Evolutionary conservation across 2,329 filamentous ascomycete genomes (phyloP), one percentile per base, ranked within the genome.

Genomic region (Pseudonectria foliicola): DNA sequence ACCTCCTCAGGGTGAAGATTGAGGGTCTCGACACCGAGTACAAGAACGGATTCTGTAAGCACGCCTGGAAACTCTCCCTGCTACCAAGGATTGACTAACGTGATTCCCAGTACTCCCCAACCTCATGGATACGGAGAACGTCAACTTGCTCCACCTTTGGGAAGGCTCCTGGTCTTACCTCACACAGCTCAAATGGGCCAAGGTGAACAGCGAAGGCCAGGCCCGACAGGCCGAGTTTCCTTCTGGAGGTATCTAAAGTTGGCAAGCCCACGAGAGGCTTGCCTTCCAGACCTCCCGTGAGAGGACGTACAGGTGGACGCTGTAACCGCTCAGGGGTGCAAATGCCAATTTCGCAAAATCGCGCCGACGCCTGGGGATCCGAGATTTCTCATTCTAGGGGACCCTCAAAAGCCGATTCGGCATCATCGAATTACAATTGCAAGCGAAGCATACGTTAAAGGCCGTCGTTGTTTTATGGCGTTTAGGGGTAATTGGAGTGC

Each of bases 121-220:
- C 55, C 65, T 95, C 35, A 74, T 77, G 36, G 72, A 79, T 27
- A 67, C 71, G 27, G 73, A 80, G 31, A 87, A 80, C 46, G 62
- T 85, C 33, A 62, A 70, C 38, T 71, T 75, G 45, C 61, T 96
- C 27, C 72, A 77, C 43, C 68, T 71, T 14, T 96, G 88, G 86
- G 83, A 87, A 45, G 84, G 85, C 4, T 75, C 84, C 16, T 96
- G 90, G 90, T 73, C 84, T 7, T 82, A 82, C 50, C 70, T 95
- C 43, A 77, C 80, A 24, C 81, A 74, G 7, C 59, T 95, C 46
- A 77, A 80, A 40, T 96, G 89, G 71, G 70, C 87, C 41, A 80
- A 86, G 42, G 67, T 95, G 37, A 73, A 74, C 4, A 77, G 71
- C 37, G 68, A 73, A 21, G 86, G 86, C 4, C 65, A 60, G 10